Percentiles rank a stretch among this genome's conserved stretches.
phyloP scores from a whole-genome alignment of 306 rosid genomes.

The Cicer yamashitae region DNA sequence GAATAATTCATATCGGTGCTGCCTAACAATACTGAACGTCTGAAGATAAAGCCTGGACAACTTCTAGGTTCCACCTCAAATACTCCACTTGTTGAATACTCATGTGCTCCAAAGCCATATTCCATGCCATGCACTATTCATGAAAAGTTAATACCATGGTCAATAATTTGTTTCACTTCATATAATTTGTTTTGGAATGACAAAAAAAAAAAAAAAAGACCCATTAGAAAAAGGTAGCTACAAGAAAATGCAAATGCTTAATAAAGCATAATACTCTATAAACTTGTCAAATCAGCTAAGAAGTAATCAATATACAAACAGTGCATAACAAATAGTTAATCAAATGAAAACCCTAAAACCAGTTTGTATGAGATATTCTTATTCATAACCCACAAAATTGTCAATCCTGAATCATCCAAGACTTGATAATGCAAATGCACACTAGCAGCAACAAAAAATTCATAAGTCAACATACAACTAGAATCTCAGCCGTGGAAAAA shows the following conservation, averaged over 20 bases:
- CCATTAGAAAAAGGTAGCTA: neutral
- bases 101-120: constrained; percentile 97
- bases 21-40: constrained; percentile 81
- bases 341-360: neutral
- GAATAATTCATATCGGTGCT: constrained; percentile 70
- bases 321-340: neutral
- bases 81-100: constrained; percentile 87
- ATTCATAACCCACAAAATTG: neutral
- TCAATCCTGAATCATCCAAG: neutral
- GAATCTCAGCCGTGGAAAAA: too few relatives aligned
- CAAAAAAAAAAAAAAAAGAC: neutral
- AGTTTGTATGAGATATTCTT: neutral
- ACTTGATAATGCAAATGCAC: neutral
- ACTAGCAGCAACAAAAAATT: neutral
- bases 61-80: constrained; percentile 96
- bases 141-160: constrained; percentile 30
- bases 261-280: neutral
- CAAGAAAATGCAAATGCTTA: neutral
- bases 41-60: constrained; percentile 97
- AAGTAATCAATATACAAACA: neutral
- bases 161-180: neutral
- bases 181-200: neutral
- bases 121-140: constrained; percentile 84
- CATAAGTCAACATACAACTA: neutral
- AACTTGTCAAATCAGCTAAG: neutral